phyloP scores from a whole-genome alignment of 108 stramenopile genomes.

The Pseudonitzschia delicatissima region DNA sequence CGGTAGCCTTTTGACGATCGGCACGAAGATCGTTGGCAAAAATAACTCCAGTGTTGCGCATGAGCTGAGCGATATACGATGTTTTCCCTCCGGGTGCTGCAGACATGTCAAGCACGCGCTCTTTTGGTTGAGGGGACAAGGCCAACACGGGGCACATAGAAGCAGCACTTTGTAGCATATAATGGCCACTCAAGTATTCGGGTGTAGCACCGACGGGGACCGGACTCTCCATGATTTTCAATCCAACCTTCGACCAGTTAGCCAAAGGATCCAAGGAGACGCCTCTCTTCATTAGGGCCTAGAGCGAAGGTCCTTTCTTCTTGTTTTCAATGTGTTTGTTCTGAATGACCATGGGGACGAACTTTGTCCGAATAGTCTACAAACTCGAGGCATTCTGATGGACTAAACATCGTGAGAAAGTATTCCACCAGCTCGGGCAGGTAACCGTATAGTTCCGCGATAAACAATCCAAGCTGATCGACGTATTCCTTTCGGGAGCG shows the following conservation, averaged over 20 bases:
- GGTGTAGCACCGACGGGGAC: constrained; percentile 99
- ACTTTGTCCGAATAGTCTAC: constrained; percentile 94
- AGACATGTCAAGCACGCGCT: constrained; percentile 94
- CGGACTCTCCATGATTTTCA: constrained; percentile 95
- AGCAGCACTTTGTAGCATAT: constrained; percentile 99
- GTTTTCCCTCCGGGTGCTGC: constrained; percentile 99
- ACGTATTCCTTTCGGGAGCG: constrained; percentile 91
- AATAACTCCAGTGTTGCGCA: constrained; percentile 94
- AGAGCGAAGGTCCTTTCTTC: constrained; percentile 96
- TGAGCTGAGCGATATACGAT: constrained; percentile 95
- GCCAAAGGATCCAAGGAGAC: constrained; percentile 96
- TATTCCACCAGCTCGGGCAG: constrained; percentile 94
- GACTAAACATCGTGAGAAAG: constrained; percentile 92
- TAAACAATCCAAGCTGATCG: constrained; percentile 81
- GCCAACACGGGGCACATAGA: constrained; percentile 98
- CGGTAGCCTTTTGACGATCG: constrained; percentile 95
- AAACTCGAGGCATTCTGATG: constrained; percentile 93
- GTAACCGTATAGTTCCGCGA: constrained; percentile 95
- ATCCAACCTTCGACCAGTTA: constrained; percentile 96
- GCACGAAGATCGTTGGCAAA: constrained; percentile 95
- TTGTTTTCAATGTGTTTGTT: constrained; percentile 97
- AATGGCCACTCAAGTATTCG: constrained; percentile 98
- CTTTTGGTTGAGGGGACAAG: constrained; percentile 90
- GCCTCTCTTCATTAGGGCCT: constrained; percentile 95
- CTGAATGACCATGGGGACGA: constrained; percentile 93